Conservation (phyloP, 2,329 filamentous ascomycete genomes). For the Sporothrix phasma region DNA sequence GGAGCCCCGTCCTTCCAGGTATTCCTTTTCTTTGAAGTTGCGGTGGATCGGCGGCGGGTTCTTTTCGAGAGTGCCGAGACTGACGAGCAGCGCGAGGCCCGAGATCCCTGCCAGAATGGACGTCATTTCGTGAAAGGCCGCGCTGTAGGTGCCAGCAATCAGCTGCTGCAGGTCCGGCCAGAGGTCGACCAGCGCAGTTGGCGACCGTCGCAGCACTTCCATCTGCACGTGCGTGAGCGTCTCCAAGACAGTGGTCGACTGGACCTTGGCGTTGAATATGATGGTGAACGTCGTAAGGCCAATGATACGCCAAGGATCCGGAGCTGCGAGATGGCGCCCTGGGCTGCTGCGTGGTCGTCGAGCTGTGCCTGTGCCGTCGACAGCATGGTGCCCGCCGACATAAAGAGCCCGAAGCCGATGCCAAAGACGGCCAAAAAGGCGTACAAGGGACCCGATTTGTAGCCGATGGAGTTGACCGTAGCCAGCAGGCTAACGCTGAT, state of each 20-base stretch:
- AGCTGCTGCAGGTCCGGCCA: slow-evolving; percentile 18
- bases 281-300: slow-evolving; percentile 51
- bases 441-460: slow-evolving; percentile 35
- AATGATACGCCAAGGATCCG: slow-evolving; percentile 49
- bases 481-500: slow-evolving; percentile 43
- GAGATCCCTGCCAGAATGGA: slow-evolving; percentile 16
- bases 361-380: slow-evolving; percentile 42
- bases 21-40: slow-evolving; percentile 15
- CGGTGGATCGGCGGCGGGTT: slow-evolving; percentile 20
- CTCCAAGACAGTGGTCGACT: slow-evolving; percentile 10
- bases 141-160: slow-evolving; percentile 16
- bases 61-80: slow-evolving; percentile 18
- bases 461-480: slow-evolving; percentile 28
- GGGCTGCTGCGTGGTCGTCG: slow-evolving; percentile 45
- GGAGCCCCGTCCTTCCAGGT: neutral
- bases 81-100: slow-evolving; percentile 16
- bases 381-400: slow-evolving; percentile 48
- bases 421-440: slow-evolving; percentile 48
- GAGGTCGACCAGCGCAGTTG: slow-evolving; percentile 17
- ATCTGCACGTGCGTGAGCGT: slow-evolving; percentile 16
- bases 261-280: slow-evolving; percentile 41
- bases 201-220: slow-evolving; percentile 19
- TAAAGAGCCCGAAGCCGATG: slow-evolving; percentile 48
- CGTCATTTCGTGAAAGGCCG: slow-evolving; percentile 19
- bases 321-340: slow-evolving; percentile 50